Base-by-base conservation (phyloP, 1,139 yeast species). In the Torulaspora pretoriensis region DNA sequence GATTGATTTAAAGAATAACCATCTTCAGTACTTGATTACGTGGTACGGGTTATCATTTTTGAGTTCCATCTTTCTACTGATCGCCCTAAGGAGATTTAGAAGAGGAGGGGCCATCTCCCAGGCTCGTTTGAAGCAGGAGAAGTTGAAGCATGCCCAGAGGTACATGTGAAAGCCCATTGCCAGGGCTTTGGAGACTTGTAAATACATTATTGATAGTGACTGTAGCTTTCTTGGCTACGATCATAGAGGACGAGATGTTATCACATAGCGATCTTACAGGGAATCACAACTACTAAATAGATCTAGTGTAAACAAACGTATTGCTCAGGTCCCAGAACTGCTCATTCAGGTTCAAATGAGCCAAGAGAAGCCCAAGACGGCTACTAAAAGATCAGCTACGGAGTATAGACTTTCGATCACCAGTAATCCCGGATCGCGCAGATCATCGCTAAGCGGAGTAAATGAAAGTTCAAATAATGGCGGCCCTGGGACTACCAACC, bases 11-110 rank as follows among this genome's bases (percentile, higher is more conserved):
- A 78, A 84, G 53, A 94, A 92, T 65, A 89, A 90, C 60, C 99
- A 92, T 63, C 70, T 90, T 65, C 96, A 92, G 65, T 92, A 92
- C 64, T 70, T 92, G 58, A 78, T 88, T 17, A 92, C 99, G 0
- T 92, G 99, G 99, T 92, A 87, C 63, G 96, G 95, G 0, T 75
- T 89, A 34, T 80, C 89, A 1, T 57, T 83, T 32, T 76, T 85
- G 30, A 83, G 95, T 38, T 60, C 89, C 0, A 78, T 81, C 27
- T 74, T 86, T 62, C 71, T 90, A 19, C 64, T 78, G 43, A 65
- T 75, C 27, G 80, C 86, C 8, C 61, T 83, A 49, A 75, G 67
- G 56, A 79, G 76, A 63, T 51, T 43, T 47, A 57, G 57, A 33
- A 46, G 69, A 64, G 60, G 78, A 61, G 63, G 60, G 61, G 55